Evolutionary conservation across 2,329 filamentous ascomycete species (phyloP), one percentile per base, ranked within the genome.

Genomic region (Dactylonectria macrodidyma): DNA sequence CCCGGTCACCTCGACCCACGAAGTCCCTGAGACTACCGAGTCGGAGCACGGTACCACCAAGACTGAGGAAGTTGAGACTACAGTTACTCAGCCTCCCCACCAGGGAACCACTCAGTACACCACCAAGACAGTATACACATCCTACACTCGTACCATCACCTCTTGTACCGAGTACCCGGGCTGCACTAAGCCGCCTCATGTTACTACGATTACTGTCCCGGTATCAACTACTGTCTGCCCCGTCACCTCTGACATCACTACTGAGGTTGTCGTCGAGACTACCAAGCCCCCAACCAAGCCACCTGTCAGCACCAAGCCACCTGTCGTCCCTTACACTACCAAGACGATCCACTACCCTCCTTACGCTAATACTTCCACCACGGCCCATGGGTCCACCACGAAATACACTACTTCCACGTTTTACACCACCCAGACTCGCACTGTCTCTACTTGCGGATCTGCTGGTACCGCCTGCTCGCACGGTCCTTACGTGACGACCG

Each of bases 41-140:
- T 3, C 3, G 2, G 22, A 5, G 14, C 52, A 3, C 26, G 22
- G 6, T 12, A 51, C 48, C 12, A 16, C 48, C 26, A 14, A 33
- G 14, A 51, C 48, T 14, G 16, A 14, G 41, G 12, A 19, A 56
- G 26, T 26, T n/a, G 36, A 38, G 34, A 38, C 16, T 16, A 38
- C 22, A 11, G n/a, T n/a, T 38, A 33, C 34, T 38, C 33, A 24
- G 36, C 22, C 12, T 3, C 41, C 41, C n/a, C 16, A 44, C 14
- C 38, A 41, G 47, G 5, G 14, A 19, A 52, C 56, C 33, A 65
- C 50, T 5, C 36, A 24, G n/a, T 75, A 73, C 73, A 79, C 78
- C 19, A 80, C 79, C 34, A 78, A 77, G 36, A 80, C 79, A 22
- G 66, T 81, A 69, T 80, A 71, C 71, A 74, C 72, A 19, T 80